These are phyloP conservation scores for Erodium maritimum DNA, from an alignment of 345 rosid genomes.

Conservation along the genomic window DNA sequence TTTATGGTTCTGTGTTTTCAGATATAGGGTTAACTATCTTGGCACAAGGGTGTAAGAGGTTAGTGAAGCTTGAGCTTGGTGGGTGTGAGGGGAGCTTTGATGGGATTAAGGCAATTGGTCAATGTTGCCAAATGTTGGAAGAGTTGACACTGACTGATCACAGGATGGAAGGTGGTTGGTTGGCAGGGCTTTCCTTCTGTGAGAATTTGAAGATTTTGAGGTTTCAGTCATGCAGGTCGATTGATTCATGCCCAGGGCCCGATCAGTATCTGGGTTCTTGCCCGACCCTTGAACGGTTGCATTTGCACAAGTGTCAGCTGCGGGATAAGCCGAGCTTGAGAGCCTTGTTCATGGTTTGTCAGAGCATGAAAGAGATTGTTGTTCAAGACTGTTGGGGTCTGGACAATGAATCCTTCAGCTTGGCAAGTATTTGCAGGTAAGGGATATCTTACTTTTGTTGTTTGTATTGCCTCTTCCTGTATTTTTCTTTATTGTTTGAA, in stretches of 20 bases:
- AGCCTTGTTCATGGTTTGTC: constrained; percentile 64
- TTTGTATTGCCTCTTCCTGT: background rate
- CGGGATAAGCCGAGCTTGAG: constrained; percentile 45
- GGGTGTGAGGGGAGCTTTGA: constrained; percentile 90
- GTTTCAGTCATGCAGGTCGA: constrained; percentile 54
- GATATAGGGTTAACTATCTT: constrained; percentile 86
- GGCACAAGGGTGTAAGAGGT: constrained; percentile 83
- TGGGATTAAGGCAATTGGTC: constrained; percentile 88
- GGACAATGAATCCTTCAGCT: constrained; percentile 55
- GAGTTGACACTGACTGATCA: constrained; percentile 74
- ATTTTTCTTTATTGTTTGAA: too few species aligned
- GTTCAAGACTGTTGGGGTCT: constrained; percentile 92
- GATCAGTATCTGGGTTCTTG: constrained; percentile 56
- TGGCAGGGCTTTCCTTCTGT: constrained; percentile 70
- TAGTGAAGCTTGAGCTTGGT: constrained; percentile 80
- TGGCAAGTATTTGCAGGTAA: constrained; percentile 52
- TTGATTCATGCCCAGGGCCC: constrained; percentile 66
- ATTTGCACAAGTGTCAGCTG: constrained; percentile 67
- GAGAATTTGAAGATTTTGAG: constrained; percentile 83
- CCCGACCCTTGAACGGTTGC: constrained; percentile 65
- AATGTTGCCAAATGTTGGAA: constrained; percentile 93
- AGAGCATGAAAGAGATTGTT: constrained; percentile 54
- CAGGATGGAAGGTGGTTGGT: constrained; percentile 89
- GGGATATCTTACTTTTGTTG: constrained; percentile 1
- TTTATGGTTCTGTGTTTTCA: constrained; percentile 52